Evolutionary conservation across 306 rosid species (phyloP).

Genomic region (Vicia faba): DNA sequence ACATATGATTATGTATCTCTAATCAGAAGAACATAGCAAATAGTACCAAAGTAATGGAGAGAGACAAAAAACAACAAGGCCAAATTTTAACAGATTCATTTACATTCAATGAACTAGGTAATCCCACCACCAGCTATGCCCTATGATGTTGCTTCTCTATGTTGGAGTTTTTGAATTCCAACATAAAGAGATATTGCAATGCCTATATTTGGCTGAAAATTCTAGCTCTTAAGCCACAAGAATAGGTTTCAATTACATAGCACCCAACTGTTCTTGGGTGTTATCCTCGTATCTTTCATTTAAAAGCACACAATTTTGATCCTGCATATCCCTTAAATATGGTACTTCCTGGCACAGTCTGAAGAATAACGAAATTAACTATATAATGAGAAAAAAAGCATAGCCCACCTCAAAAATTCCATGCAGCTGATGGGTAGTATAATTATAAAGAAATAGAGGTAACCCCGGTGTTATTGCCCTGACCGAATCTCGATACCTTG

Average conservation of each 20-base stretch:
- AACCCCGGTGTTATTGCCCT: conserved; percentile 94
- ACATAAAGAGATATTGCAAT: neutral
- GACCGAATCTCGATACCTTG: conserved; percentile 94
- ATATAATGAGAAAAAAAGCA: conserved; percentile 8
- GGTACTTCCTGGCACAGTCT: conserved; percentile 16
- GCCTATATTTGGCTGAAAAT: conserved; percentile 6
- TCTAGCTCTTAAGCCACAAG: neutral
- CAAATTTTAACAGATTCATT: neutral
- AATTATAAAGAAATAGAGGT: conserved; percentile 92
- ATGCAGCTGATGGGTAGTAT: conserved; percentile 93
- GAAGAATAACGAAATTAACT: conserved; percentile 24
- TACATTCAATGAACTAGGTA: conserved; percentile 1
- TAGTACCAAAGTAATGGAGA: conserved; percentile 1
- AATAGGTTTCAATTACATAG: conserved; percentile 21
- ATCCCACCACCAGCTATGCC: neutral
- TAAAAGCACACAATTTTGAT: conserved; percentile 13
- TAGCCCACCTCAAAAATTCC: conserved; percentile 88
- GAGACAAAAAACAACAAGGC: conserved; percentile 9
- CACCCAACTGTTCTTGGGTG: conserved; percentile 5
- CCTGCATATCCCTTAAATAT: conserved; percentile 9
- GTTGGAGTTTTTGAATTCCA: neutral
- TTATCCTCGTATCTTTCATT: conserved; percentile 2
- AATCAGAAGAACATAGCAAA: conserved; percentile 9
- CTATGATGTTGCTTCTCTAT: neutral
- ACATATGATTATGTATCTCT: conserved; percentile 5